These are phyloP conservation scores for Fusarium nurragi DNA, from an alignment of 2,329 filamentous ascomycete genomes.

Conservation along the genomic window DNA sequence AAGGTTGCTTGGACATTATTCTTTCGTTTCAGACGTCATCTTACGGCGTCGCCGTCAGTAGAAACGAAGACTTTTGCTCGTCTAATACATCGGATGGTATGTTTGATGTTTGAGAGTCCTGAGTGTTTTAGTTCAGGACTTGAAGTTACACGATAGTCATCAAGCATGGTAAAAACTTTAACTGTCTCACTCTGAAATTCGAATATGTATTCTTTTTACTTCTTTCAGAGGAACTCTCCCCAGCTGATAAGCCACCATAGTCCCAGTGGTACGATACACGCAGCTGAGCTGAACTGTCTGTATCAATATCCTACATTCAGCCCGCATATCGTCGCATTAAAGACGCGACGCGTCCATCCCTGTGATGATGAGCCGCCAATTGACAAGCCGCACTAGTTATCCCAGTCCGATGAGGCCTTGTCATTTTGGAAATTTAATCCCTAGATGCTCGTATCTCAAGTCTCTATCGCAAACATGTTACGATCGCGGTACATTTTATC, in stretches of 20 bases:
- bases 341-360: slow-evolving; percentile 26
- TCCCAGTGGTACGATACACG: slow-evolving; percentile 6
- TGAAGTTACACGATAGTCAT: not conserved
- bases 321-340: slow-evolving; percentile 1
- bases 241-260: slow-evolving; percentile 25
- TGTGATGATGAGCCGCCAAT: slow-evolving; percentile 1
- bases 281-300: slow-evolving; percentile 16
- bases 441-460: slow-evolving; percentile 10
- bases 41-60: slow-evolving; percentile 36
- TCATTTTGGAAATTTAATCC: not conserved
- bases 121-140: not conserved
- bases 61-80: slow-evolving; percentile 13
- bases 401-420: slow-evolving; percentile 11
- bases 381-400: slow-evolving; percentile 1
- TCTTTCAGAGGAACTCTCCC: not conserved
- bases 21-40: slow-evolving; percentile 44
- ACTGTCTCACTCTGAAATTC: not conserved
- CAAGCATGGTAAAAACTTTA: not conserved
- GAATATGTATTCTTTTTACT: not conserved
- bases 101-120: not conserved
- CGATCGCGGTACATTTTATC: slow-evolving; percentile 31
- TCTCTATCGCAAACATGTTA: slow-evolving; percentile 6
- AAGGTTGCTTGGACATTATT: slow-evolving; percentile 28
- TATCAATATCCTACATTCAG: slow-evolving; percentile 7
- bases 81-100: not conserved